Conservation (phyloP, 345 rosid genomes). For the Aquilaria yunnanensis region DNA sequence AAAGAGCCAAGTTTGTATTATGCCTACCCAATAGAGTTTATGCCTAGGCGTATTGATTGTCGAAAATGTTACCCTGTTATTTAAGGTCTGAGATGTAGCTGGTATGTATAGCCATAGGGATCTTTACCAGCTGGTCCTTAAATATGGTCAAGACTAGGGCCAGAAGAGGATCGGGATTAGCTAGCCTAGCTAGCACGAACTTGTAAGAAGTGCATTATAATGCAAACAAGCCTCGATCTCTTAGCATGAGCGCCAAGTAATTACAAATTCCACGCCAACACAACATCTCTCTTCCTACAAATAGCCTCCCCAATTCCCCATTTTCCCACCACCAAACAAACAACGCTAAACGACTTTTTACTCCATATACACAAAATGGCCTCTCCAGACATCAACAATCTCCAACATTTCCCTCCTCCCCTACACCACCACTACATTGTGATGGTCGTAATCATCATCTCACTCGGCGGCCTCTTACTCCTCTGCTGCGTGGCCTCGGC, state of each 20-base stretch:
- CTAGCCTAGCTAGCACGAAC: too few species aligned
- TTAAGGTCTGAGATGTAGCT: too few species aligned
- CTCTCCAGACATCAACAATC: slow-evolving; percentile 24
- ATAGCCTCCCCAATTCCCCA: slow-evolving; percentile 19
- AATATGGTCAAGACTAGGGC: too few species aligned
- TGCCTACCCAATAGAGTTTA: too few species aligned
- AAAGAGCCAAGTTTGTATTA: too few species aligned
- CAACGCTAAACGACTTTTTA: neutral
- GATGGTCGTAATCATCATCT: slow-evolving; percentile 46
- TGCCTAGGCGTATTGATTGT: too few species aligned
- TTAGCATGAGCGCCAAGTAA: slow-evolving; percentile 54
- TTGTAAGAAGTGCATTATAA: slow-evolving; percentile 46
- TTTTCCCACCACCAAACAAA: neutral
- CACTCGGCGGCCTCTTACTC: slow-evolving; percentile 49
- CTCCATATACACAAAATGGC: slow-evolving; percentile 25
- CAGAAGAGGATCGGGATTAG: too few species aligned
- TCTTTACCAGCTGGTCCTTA: too few species aligned
- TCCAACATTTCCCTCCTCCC: slow-evolving; percentile 12
- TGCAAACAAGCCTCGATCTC: slow-evolving; percentile 44
- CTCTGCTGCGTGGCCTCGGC: slow-evolving; percentile 38
- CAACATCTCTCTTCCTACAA: slow-evolving; percentile 28
- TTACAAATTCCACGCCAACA: neutral
- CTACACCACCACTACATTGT: slow-evolving; percentile 27
- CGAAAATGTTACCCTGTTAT: too few species aligned
- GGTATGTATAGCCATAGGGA: too few species aligned